phyloP scores from a whole-genome alignment of 352 stramenopile genomes.

The Elongisporangium undulatum region DNA sequence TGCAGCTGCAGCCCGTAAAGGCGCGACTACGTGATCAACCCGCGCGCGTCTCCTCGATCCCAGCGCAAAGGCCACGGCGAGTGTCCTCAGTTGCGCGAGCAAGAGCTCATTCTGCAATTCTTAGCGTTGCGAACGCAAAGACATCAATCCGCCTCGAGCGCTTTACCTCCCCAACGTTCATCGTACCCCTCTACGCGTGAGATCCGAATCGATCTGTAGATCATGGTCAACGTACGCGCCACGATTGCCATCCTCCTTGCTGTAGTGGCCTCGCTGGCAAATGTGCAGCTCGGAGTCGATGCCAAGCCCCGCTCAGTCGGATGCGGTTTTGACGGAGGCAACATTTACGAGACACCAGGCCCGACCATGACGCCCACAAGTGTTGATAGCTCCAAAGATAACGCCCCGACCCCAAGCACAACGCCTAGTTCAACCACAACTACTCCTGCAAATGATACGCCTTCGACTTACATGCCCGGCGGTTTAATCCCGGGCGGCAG shows the following conservation, averaged over 20 bases:
- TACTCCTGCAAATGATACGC: background rate
- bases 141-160: background rate
- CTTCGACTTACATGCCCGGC: background rate
- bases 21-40: too few relatives aligned
- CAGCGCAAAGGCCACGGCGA: background rate
- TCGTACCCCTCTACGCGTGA: background rate
- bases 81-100: background rate
- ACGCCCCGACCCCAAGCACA: background rate
- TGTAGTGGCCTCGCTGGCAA: background rate
- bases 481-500: background rate
- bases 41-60: background rate
- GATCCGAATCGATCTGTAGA: background rate
- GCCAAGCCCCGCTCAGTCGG: background rate
- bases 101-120: background rate
- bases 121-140: background rate
- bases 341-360: background rate
- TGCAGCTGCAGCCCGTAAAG: background rate
- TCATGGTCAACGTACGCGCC: background rate
- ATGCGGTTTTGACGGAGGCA: background rate
- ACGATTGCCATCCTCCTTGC: background rate
- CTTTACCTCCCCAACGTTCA: background rate
- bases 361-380: background rate
- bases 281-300: background rate
- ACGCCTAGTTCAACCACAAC: background rate
- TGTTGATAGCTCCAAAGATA: background rate